Evolutionary conservation across 2,329 filamentous ascomycete species (phyloP), one percentile per base, ranked within the genome.

Genomic region (Apiospora pterosperma): DNA sequence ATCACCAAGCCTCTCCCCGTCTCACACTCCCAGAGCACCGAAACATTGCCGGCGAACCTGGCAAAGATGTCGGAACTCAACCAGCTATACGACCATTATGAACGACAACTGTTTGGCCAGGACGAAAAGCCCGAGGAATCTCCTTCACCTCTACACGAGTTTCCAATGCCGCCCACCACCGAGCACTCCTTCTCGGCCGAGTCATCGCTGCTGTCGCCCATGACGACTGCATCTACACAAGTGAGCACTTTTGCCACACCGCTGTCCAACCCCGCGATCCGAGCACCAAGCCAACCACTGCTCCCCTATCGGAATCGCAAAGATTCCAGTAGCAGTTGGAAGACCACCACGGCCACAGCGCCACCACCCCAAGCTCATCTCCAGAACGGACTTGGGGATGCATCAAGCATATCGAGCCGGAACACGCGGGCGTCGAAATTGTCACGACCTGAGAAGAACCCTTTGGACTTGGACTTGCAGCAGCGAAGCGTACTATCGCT

Each of bases 11-110:
- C 73, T 25, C 72, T 73, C 31, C 79, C 78, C 21, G 76, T 76
- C 62, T 34, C 59, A 25, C 69, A 69, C 55, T 67, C 73, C 58
- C 58, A 59, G 58, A 36, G 36, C 21, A 39, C 36, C n/a, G 58
- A 38, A 5, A 60, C 58, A 12, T 69, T 64, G 16, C 74, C 74
- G 4, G 71, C 66, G 61, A 74, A 75, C 1, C 70, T 71, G 36
- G 72, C 67, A 21, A 76, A 75, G 69, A 71, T 78, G 2, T 74
- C 76, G 19, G 81, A 80, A 3, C 72, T 86, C 25, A 78, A 84
- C 52, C 81, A 82, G 62, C 76, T 88, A 3, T 87, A 88, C 69
- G 78, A 85, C 63, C 84, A 88, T 69, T 87, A 88, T 69, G 85
- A 88, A 71, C 80, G 85, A 68, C 83, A 16, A 74, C 83, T 42